A percentile compares a stretch with the other conserved stretches of the same genome.
Conservation (phyloP, 1,284 basidiomycete genomes). For the Cryptococcus wingfieldii region DNA sequence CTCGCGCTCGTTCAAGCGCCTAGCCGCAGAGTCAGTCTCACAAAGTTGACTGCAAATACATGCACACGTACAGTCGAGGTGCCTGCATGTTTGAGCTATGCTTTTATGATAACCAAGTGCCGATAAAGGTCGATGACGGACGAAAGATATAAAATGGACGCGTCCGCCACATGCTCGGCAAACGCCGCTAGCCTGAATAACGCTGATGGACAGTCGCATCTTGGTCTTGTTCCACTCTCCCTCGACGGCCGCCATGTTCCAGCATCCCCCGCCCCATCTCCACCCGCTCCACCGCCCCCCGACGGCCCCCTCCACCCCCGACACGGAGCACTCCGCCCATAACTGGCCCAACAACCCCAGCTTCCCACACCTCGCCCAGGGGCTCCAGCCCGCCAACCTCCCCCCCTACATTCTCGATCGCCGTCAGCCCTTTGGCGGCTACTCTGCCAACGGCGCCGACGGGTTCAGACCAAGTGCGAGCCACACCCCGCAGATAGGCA, state of each 20-base stretch:
- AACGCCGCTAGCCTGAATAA: slow-evolving; percentile 10
- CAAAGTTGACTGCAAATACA: background rate
- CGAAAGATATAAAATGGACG: background rate
- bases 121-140: background rate
- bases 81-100: slow-evolving; percentile 20
- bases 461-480: background rate
- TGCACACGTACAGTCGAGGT: slow-evolving; percentile 20
- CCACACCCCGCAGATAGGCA: background rate
- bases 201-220: background rate
- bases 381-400: slow-evolving; percentile 1
- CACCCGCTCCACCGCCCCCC: slow-evolving; percentile 16
- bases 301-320: slow-evolving; percentile 17
- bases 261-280: slow-evolving; percentile 11
- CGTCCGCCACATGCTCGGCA: slow-evolving; percentile 9
- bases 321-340: slow-evolving; percentile 21
- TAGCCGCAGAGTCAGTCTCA: slow-evolving; percentile 1
- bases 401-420: slow-evolving; percentile 12
- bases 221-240: background rate
- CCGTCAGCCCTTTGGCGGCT: background rate
- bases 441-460: background rate
- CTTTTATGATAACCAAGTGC: background rate
- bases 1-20: slow-evolving; percentile 42
- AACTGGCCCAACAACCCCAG: slow-evolving; percentile 3
- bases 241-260: background rate
- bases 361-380: background rate